A percentile compares a stretch with the other conserved stretches of the same genome.
These are phyloP conservation scores for Tylopilus orsonianus DNA, from an alignment of 1,284 basidiomycete genomes.

Conservation along the genomic window DNA sequence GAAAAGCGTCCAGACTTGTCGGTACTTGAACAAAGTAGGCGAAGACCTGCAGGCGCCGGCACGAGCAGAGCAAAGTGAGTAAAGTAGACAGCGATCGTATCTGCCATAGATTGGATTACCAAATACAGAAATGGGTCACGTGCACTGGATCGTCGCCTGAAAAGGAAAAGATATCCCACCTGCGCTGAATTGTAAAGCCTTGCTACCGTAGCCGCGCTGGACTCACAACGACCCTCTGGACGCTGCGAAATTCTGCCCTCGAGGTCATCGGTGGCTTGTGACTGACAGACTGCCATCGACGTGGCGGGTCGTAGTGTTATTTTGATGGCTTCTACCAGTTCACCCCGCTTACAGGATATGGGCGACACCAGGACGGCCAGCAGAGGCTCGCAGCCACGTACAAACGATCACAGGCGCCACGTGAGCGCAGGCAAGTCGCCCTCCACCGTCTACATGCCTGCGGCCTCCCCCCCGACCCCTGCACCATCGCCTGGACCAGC, in stretches of 20 bases:
- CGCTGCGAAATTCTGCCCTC: neutral
- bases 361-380: constrained; percentile 6
- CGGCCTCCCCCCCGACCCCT: constrained; percentile 66
- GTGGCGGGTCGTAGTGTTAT: neutral
- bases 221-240: constrained; percentile 10
- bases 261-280: constrained; percentile 2
- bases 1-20: constrained; percentile 17
- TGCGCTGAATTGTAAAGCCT: constrained; percentile 2
- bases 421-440: constrained; percentile 17
- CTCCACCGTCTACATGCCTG: constrained; percentile 52
- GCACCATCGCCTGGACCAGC: constrained; percentile 58
- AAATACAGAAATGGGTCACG: constrained; percentile 14
- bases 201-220: constrained; percentile 1
- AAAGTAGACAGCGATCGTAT: constrained; percentile 5
- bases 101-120: constrained; percentile 4
- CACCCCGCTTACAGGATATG: constrained; percentile 4
- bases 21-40: too few species aligned
- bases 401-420: constrained; percentile 20
- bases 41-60: neutral
- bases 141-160: neutral
- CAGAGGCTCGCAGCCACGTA: constrained; percentile 14
- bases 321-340: constrained; percentile 16
- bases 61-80: neutral
- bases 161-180: constrained; percentile 17
- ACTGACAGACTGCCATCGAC: neutral